Percentiles rank a stretch among this genome's conserved stretches.
phyloP scores from a whole-genome alignment of 2,329 filamentous ascomycete species.

The Cryphonectria parasitica region DNA sequence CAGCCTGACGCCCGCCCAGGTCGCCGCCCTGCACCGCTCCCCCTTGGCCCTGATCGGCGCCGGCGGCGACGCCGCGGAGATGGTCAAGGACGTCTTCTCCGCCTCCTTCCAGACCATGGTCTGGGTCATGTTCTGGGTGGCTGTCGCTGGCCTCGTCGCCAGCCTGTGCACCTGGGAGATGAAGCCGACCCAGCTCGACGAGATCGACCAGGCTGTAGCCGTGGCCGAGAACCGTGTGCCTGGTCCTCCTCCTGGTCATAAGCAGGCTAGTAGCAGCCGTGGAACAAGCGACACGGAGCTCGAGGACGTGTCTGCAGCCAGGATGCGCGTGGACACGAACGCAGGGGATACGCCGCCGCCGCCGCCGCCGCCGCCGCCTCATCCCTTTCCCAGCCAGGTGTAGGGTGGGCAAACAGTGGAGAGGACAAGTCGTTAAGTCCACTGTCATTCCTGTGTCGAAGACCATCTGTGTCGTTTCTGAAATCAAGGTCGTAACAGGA shows the following conservation, averaged over 20 bases:
- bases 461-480: not conserved
- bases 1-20: slow-evolving; percentile 41
- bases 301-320: slow-evolving; percentile 32
- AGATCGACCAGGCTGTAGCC: slow-evolving; percentile 35
- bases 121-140: slow-evolving; percentile 50
- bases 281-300: slow-evolving; percentile 37
- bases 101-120: slow-evolving; percentile 51
- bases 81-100: slow-evolving; percentile 48
- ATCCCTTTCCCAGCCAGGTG: not conserved
- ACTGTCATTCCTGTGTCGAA: not conserved
- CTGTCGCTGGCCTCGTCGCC: slow-evolving; percentile 47
- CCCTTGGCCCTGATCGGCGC: slow-evolving; percentile 45
- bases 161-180: slow-evolving; percentile 51
- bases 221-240: slow-evolving; percentile 29
- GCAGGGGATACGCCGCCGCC: not conserved
- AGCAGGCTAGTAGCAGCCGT: slow-evolving; percentile 23
- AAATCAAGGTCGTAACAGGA: too few relatives aligned
- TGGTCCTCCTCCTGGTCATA: slow-evolving; percentile 9
- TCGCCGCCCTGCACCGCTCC: slow-evolving; percentile 50
- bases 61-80: slow-evolving; percentile 38
- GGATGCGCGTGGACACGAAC: slow-evolving; percentile 9
- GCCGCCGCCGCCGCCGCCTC: too few relatives aligned
- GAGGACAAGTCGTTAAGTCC: not conserved
- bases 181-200: slow-evolving; percentile 38
- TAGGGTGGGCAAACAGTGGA: not conserved